Evolutionary conservation across 108 stramenopile genomes (phyloP).

Genomic region (Conticribra weissflogii): DNA sequence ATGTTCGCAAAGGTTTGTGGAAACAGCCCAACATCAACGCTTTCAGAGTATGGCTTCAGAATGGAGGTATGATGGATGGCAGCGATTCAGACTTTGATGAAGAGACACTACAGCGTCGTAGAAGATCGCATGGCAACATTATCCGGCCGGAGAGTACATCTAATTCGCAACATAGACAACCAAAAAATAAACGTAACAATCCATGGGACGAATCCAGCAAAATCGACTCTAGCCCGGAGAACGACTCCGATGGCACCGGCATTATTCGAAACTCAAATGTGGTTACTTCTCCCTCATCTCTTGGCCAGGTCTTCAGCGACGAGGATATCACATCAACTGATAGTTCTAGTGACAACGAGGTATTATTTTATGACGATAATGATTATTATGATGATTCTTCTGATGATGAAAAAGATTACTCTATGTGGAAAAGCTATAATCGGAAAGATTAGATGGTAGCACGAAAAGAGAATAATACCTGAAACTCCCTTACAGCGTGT

Average conservation of each 20-base stretch:
- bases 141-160: background rate
- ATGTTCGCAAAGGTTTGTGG: slow-evolving; percentile 75
- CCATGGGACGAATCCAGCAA: background rate
- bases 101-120: background rate
- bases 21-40: slow-evolving; percentile 71
- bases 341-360: too few relatives aligned
- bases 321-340: slow-evolving; percentile 24
- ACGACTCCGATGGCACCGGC: background rate
- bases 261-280: background rate
- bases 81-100: slow-evolving; percentile 20
- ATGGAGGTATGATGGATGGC: slow-evolving; percentile 31
- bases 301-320: slow-evolving; percentile 40
- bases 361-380: slow-evolving; percentile 16
- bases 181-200: background rate
- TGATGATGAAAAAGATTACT: slow-evolving; percentile 34
- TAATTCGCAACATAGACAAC: background rate
- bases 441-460: background rate
- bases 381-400: slow-evolving; percentile 7
- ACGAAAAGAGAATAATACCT: too few relatives aligned
- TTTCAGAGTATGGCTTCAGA: slow-evolving; percentile 55
- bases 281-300: background rate
- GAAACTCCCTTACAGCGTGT: too few relatives aligned
- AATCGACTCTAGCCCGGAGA: background rate
- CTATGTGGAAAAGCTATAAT: slow-evolving; percentile 22
- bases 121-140: background rate